phyloP scores from a whole-genome alignment of 352 stramenopile species.

The Globisporangium polare region DNA sequence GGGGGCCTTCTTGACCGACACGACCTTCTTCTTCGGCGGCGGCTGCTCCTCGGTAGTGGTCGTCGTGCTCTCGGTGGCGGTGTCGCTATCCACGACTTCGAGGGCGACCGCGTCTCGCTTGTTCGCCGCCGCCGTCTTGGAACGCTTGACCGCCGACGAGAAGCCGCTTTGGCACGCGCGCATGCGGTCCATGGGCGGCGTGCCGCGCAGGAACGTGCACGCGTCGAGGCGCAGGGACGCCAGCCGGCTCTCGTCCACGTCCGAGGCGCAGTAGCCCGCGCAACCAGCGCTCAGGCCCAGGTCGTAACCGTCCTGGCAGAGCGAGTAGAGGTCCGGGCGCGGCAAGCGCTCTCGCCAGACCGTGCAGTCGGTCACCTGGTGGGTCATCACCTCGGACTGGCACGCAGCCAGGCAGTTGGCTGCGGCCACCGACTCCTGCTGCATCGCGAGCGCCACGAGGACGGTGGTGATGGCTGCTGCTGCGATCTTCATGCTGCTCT shows the following conservation, averaged over 20 bases:
- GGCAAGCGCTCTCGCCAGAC: constrained; percentile 41
- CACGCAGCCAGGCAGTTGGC: constrained; percentile 28
- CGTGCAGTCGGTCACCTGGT: constrained; percentile 32
- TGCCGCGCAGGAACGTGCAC: constrained; percentile 33
- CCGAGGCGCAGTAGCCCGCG: constrained; percentile 28
- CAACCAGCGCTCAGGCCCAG: constrained; percentile 31
- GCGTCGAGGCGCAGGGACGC: constrained; percentile 41
- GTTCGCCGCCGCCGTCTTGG: constrained; percentile 20
- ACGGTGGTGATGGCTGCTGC: neutral
- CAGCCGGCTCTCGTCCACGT: constrained; percentile 21
- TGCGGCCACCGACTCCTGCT: neutral
- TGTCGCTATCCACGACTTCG: neutral
- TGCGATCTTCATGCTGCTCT: neutral
- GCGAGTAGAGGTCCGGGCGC: constrained; percentile 47
- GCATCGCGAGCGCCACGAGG: neutral
- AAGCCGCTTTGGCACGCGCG: constrained; percentile 42
- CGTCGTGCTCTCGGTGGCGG: constrained; percentile 1
- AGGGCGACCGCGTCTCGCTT: neutral
- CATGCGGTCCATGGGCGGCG: constrained; percentile 34
- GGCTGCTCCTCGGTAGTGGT: constrained; percentile 1
- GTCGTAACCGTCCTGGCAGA: constrained; percentile 45
- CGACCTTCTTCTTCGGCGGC: constrained; percentile 15
- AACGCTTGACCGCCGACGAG: constrained; percentile 29
- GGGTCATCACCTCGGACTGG: constrained; percentile 38
- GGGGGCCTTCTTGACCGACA: constrained; percentile 39